phyloP scores from a whole-genome alignment of 306 rosid genomes.

The Ormosia semicastrata region DNA sequence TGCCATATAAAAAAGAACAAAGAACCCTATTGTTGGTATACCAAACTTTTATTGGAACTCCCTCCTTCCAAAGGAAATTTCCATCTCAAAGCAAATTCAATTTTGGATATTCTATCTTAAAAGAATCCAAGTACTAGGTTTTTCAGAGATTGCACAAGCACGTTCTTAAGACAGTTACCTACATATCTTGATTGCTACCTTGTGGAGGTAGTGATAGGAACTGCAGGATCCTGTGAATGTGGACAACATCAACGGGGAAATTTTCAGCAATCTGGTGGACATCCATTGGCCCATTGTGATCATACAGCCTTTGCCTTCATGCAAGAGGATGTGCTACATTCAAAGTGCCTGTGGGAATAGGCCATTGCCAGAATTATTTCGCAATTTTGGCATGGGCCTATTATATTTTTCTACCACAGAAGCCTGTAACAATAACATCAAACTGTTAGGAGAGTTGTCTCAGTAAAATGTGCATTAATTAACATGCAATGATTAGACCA shows the following conservation, averaged over 20 bases:
- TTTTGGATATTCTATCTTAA: no score
- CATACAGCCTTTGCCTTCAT: slow-evolving; percentile 81
- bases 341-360: slow-evolving; percentile 69
- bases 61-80: no score
- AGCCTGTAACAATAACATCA: slow-evolving; percentile 48
- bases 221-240: slow-evolving; percentile 62
- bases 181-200: slow-evolving; percentile 34
- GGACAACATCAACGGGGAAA: slow-evolving; percentile 46
- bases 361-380: slow-evolving; percentile 60
- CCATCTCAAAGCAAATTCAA: no score
- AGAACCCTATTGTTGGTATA: neutral
- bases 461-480: neutral
- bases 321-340: slow-evolving; percentile 74
- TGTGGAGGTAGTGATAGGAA: slow-evolving; percentile 78
- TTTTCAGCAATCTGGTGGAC: slow-evolving; percentile 63
- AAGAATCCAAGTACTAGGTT: no score
- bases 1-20: neutral
- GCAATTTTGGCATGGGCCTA: slow-evolving; percentile 79
- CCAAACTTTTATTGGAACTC: neutral
- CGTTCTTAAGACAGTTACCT: no score
- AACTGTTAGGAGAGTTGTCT: slow-evolving; percentile 3
- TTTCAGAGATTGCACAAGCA: no score
- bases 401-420: slow-evolving; percentile 64
- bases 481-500: neutral
- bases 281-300: slow-evolving; percentile 72